These are phyloP conservation scores for Chaetomium cochliodes DNA, from an alignment of 495 filamentous ascomycete species.

Conservation along the genomic window DNA sequence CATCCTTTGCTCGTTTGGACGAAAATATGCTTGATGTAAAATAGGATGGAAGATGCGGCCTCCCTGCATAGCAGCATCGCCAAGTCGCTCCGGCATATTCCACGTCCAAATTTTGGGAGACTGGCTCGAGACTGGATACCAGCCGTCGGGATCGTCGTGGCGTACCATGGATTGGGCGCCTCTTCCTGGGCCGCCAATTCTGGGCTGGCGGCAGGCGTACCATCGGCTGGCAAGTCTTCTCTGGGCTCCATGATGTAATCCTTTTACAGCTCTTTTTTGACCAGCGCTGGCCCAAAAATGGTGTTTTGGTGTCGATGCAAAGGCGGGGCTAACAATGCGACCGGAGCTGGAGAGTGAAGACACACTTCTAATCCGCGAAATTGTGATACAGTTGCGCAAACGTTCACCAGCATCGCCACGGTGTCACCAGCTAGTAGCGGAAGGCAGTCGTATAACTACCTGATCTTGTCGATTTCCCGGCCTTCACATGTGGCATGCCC, in stretches of 20 bases:
- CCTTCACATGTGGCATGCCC: no score
- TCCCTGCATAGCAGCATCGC: not conserved
- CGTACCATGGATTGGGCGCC: not conserved
- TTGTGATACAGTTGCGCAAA: not conserved
- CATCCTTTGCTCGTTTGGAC: not conserved
- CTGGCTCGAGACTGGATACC: not conserved
- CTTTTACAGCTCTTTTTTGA: no score
- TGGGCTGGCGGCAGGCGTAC: slow-evolving; percentile 16
- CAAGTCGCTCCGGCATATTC: not conserved
- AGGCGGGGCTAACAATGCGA: no score
- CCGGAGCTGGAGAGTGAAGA: not conserved
- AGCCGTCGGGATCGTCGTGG: not conserved
- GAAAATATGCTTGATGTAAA: not conserved
- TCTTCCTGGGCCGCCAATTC: slow-evolving; percentile 13
- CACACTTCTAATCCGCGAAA: not conserved
- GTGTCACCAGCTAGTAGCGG: not conserved
- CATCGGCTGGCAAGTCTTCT: no score
- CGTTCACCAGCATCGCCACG: not conserved
- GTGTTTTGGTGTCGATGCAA: not conserved
- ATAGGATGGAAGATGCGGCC: not conserved
- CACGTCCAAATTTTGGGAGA: not conserved
- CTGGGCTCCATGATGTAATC: no score
- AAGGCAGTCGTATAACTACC: no score
- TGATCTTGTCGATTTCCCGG: no score
- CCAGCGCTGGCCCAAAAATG: no score